Evolutionary conservation across 768 basidiomycete genomes (phyloP).

Genomic region (Termitomyces heimii): DNA sequence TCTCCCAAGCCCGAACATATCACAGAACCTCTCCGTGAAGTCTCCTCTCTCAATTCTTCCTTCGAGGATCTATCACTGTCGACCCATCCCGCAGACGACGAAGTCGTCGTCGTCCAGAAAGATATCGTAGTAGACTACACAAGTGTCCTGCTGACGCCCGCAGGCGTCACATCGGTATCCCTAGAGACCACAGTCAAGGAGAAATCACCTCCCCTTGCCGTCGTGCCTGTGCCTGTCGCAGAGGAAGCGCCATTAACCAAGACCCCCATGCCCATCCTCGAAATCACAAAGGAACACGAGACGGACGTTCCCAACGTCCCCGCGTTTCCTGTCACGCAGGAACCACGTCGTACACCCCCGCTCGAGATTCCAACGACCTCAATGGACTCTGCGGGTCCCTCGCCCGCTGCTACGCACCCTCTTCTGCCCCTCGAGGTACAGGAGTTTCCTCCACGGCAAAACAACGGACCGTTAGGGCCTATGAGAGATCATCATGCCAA

Average conservation of each 20-base stretch:
- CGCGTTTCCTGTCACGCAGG: background rate
- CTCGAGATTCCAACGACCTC: background rate
- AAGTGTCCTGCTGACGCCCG: background rate
- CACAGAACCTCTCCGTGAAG: background rate
- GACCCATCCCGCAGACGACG: background rate
- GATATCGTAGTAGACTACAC: background rate
- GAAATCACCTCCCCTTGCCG: background rate
- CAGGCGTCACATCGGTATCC: background rate
- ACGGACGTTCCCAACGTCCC: too few relatives aligned
- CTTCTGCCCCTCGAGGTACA: conserved; percentile 4
- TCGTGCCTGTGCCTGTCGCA: background rate
- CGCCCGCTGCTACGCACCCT: conserved; percentile 4
- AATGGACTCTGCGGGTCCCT: conserved; percentile 4
- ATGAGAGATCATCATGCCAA: conserved; percentile 2
- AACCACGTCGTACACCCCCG: background rate
- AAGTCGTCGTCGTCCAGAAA: background rate
- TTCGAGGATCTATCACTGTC: conserved; percentile 4
- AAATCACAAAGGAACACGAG: background rate
- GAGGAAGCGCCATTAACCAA: background rate
- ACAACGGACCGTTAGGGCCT: background rate
- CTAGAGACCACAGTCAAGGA: background rate
- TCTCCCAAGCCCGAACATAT: background rate
- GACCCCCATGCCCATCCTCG: background rate
- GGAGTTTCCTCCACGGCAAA: conserved; percentile 1
- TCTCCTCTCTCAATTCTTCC: conserved; percentile 8